Evolutionary conservation across 2,329 filamentous ascomycete genomes (phyloP).

Genomic region (Talaromyces verruculosus): DNA sequence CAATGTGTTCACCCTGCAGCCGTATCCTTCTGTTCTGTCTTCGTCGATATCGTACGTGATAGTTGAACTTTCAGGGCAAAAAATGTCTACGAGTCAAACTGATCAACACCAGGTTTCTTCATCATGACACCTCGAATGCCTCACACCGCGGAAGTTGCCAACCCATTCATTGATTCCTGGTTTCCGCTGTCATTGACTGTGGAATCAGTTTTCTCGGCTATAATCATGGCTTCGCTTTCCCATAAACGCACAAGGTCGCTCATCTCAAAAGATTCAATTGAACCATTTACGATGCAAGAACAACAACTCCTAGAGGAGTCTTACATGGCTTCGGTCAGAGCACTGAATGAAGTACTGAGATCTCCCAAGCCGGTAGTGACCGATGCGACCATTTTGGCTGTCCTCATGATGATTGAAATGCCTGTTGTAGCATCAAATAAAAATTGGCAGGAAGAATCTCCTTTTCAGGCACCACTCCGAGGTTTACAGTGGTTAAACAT

Average conservation of each 20-base stretch:
- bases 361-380: neutral
- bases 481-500: neutral
- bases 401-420: neutral
- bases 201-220: constrained; percentile 33
- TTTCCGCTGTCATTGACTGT: constrained; percentile 34
- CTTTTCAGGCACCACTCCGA: neutral
- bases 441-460: neutral
- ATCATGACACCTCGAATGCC: constrained; percentile 15
- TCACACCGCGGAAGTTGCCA: constrained; percentile 3
- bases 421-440: neutral
- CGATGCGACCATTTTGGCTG: neutral
- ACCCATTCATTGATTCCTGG: constrained; percentile 26
- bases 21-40: neutral
- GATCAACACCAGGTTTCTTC: neutral
- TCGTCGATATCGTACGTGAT: neutral
- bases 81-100: neutral
- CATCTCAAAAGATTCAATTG: neutral
- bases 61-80: neutral
- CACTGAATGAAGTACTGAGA: neutral
- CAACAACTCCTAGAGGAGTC: neutral
- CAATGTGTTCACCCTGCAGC: neutral
- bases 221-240: constrained; percentile 19
- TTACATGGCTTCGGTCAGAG: neutral
- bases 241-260: neutral
- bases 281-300: neutral